A percentile compares a stretch with the other conserved stretches of the same genome.
These are phyloP conservation scores for Boletus tomentosulus DNA, from an alignment of 768 basidiomycete species.

Conservation along the genomic window DNA sequence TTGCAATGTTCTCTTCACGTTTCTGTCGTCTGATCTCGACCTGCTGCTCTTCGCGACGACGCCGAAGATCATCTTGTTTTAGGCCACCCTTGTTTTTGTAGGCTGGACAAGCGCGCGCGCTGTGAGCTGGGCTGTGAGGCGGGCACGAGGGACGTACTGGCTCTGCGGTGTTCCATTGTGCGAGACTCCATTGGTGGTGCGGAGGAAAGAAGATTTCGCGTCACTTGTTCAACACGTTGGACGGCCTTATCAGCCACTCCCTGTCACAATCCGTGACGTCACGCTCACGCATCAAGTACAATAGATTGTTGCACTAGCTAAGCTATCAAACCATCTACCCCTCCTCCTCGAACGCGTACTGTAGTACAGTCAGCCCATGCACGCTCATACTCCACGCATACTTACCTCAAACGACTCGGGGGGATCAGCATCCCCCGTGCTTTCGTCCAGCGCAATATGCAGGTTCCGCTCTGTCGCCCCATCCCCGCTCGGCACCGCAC, in stretches of 20 bases:
- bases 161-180: conserved; percentile 71
- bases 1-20: conserved; percentile 97
- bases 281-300: conserved; percentile 3
- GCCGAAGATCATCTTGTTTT: conserved; percentile 90
- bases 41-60: conserved; percentile 96
- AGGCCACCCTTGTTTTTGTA: conserved; percentile 90
- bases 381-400: conserved; percentile 1
- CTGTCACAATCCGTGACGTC: conserved; percentile 23
- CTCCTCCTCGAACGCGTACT: conserved; percentile 79
- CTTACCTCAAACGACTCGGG: conserved; percentile 84
- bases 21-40: conserved; percentile 99
- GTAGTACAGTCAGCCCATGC: conserved; percentile 18
- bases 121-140: conserved; percentile 15
- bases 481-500: conserved; percentile 29
- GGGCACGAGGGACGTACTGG: conserved; percentile 42
- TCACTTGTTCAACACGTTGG: conserved; percentile 12
- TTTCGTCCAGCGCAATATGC: conserved; percentile 70
- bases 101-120: conserved; percentile 50
- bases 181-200: conserved; percentile 50
- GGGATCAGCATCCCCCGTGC: conserved; percentile 64
- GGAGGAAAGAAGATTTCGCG: conserved; percentile 10
- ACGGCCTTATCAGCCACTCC: conserved; percentile 23
- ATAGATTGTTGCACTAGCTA: neutral
- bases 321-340: conserved; percentile 24
- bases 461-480: conserved; percentile 27